These are phyloP conservation scores for Agaricus blazei DNA, from an alignment of 768 basidiomycete species.

Conservation along the genomic window DNA sequence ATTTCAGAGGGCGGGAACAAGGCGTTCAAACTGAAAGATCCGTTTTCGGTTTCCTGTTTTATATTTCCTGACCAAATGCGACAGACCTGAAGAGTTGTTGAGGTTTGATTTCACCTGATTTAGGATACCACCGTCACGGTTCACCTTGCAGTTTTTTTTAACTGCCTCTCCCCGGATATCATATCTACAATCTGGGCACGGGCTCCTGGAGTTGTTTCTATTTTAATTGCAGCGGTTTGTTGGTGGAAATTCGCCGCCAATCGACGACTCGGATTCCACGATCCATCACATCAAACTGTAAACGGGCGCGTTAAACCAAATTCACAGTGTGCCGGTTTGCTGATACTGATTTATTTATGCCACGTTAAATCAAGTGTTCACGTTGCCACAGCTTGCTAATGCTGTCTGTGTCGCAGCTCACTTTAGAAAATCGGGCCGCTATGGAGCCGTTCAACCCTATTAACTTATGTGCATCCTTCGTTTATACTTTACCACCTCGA, in stretches of 20 bases:
- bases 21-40: too few species aligned
- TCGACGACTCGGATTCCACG: slow-evolving; percentile 10
- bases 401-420: neutral
- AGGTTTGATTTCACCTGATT: neutral
- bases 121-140: neutral
- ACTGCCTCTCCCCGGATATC: neutral
- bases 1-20: too few species aligned
- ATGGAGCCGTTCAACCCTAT: neutral
- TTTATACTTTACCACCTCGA: slow-evolving; percentile 5
- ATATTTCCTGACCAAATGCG: neutral
- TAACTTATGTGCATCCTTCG: neutral
- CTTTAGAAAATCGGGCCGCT: too few species aligned
- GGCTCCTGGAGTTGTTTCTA: neutral
- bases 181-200: neutral
- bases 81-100: neutral
- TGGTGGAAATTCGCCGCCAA: neutral
- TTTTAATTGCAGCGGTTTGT: neutral
- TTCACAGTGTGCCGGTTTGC: too few species aligned
- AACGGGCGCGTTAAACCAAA: slow-evolving; percentile 15
- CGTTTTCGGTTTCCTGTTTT: neutral
- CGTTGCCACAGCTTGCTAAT: neutral
- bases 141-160: neutral
- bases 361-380: too few species aligned
- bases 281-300: slow-evolving; percentile 17
- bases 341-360: too few species aligned